A percentile compares a stretch with the other conserved stretches of the same genome.
These are phyloP conservation scores for Vachellia pachyceras DNA, from an alignment of 306 rosid species.

Conservation along the genomic window DNA sequence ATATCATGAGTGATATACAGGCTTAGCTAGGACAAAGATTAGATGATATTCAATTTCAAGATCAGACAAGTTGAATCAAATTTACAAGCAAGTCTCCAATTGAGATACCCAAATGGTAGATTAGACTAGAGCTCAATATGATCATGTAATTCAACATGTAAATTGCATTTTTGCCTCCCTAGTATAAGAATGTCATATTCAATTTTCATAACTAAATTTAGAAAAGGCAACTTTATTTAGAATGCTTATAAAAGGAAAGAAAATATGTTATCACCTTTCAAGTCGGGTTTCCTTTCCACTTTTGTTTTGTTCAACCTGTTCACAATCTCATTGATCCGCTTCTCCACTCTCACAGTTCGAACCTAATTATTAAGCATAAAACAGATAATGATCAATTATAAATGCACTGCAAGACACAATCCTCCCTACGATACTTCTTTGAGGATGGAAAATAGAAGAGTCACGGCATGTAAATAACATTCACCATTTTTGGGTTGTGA, in stretches of 20 bases:
- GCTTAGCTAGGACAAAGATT: constrained; percentile 7
- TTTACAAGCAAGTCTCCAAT: background rate
- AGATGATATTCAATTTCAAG: background rate
- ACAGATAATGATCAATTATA: constrained; percentile 25
- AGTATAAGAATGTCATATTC: background rate
- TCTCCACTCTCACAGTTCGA: constrained; percentile 79
- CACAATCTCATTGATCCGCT: constrained; percentile 74
- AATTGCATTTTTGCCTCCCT: background rate
- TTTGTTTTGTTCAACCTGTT: constrained; percentile 74
- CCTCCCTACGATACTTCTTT: background rate
- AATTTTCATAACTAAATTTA: background rate
- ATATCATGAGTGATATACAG: background rate
- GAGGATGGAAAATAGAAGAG: background rate
- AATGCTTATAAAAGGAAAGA: background rate
- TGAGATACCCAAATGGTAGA: background rate
- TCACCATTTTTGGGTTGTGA: constrained; percentile 67
- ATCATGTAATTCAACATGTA: background rate
- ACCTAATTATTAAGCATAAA: constrained; percentile 53
- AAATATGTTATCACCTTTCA: constrained; percentile 56
- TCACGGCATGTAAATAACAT: constrained; percentile 1
- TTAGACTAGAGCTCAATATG: background rate
- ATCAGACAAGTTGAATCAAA: background rate
- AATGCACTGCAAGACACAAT: constrained; percentile 1
- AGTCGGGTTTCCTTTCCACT: constrained; percentile 78
- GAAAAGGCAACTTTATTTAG: background rate